Percentiles rank a stretch among this genome's conserved stretches.
Conservation (phyloP, 371 early-diverging fungal species). For the Mucor piriformis region DNA sequence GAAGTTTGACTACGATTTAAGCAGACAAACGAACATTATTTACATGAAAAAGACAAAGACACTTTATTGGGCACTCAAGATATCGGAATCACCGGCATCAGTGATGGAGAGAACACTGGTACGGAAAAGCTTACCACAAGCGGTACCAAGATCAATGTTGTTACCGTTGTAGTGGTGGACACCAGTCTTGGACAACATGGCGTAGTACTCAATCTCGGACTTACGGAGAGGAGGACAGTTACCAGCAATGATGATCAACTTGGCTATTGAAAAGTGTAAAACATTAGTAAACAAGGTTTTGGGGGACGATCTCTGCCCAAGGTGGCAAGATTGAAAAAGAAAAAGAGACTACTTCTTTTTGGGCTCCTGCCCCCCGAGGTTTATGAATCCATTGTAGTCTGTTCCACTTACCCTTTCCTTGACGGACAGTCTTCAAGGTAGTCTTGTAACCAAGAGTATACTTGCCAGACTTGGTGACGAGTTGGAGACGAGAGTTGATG, state of each 20-base stretch:
- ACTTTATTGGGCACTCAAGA: constrained; percentile 51
- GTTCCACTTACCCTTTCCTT: constrained; percentile 86
- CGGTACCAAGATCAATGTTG: constrained; percentile 99
- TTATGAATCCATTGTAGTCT: neutral
- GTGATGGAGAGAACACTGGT: constrained; percentile 89
- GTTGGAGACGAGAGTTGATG: constrained; percentile 97
- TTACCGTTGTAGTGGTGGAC: constrained; percentile 98
- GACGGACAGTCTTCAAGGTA: constrained; percentile 95
- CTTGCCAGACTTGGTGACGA: constrained; percentile 99
- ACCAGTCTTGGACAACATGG: constrained; percentile 99
- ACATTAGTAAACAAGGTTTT: neutral
- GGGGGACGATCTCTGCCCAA: constrained; percentile 49
- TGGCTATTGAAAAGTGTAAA: constrained; percentile 72
- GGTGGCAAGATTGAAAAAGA: constrained; percentile 6
- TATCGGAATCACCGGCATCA: constrained; percentile 95
- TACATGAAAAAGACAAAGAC: too few species aligned
- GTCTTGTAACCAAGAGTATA: constrained; percentile 97
- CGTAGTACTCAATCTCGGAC: constrained; percentile 99
- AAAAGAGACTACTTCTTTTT: constrained; percentile 5
- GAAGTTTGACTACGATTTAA: too few species aligned
- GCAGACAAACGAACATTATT: too few species aligned
- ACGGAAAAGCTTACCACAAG: constrained; percentile 99
- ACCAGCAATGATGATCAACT: constrained; percentile 96
- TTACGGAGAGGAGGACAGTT: constrained; percentile 99
- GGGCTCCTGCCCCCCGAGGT: constrained; percentile 21